These are phyloP conservation scores for Globisporangium acanthophoron DNA, from an alignment of 352 stramenopile genomes.

Conservation along the genomic window DNA sequence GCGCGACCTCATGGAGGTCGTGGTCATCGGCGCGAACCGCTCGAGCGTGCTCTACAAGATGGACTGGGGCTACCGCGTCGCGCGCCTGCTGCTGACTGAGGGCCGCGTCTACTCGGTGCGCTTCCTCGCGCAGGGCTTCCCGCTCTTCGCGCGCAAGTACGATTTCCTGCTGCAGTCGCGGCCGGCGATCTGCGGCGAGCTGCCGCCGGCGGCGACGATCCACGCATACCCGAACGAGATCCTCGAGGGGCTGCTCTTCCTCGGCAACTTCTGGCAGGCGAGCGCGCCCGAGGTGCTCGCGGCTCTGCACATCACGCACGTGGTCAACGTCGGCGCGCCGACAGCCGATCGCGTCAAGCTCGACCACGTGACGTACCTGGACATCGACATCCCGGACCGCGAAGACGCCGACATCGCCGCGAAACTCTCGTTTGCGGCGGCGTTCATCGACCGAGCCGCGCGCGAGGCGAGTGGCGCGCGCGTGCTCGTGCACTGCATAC, in stretches of 20 bases:
- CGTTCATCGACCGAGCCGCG: conserved; percentile 48
- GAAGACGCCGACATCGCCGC: conserved; percentile 53
- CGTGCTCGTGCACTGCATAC: conserved; percentile 81
- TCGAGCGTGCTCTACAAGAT: conserved; percentile 47
- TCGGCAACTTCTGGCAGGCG: conserved; percentile 82
- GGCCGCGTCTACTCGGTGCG: conserved; percentile 66
- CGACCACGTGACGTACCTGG: conserved; percentile 49
- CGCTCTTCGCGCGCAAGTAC: conserved; percentile 63
- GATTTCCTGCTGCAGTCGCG: conserved; percentile 43
- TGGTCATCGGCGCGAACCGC: conserved; percentile 58
- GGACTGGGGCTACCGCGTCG: conserved; percentile 68
- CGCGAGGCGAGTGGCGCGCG: conserved; percentile 17
- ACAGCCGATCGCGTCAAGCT: conserved; percentile 54
- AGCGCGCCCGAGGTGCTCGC: conserved; percentile 48
- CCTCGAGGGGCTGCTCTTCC: conserved; percentile 56
- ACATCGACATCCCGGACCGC: conserved; percentile 56
- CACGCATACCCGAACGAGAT: conserved; percentile 75
- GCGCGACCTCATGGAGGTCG: conserved; percentile 68
- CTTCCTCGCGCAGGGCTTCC: conserved; percentile 64
- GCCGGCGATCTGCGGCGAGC: background rate
- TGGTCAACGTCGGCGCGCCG: conserved; percentile 70
- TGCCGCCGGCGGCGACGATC: conserved; percentile 6
- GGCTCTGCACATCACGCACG: conserved; percentile 59
- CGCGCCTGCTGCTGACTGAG: conserved; percentile 54
- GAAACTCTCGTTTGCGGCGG: conserved; percentile 39